Conservation (phyloP, 768 basidiomycete genomes). For the Pisolithus tinctorius region DNA sequence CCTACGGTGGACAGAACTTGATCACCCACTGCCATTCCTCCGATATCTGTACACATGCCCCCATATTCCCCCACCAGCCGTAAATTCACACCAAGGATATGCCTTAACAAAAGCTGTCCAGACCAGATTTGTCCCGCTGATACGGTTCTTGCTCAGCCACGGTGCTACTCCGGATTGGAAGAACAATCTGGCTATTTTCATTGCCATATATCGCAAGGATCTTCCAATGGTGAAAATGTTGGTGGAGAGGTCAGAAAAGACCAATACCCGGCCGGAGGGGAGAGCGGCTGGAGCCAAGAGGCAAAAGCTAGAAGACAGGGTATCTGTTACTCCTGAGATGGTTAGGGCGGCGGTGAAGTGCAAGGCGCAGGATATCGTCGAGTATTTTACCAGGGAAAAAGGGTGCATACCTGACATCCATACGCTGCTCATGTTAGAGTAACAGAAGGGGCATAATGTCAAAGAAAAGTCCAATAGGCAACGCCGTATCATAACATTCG, state of each 20-base stretch:
- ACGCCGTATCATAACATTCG: neutral
- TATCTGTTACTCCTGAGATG: constrained; percentile 50
- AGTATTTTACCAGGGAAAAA: constrained; percentile 66
- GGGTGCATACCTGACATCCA: constrained; percentile 68
- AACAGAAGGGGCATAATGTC: constrained; percentile 4
- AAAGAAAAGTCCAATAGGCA: neutral
- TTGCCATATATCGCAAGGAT: constrained; percentile 71
- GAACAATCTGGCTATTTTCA: constrained; percentile 55
- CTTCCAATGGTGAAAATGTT: constrained; percentile 65
- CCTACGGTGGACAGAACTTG: constrained; percentile 37
- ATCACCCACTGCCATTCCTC: constrained; percentile 60
- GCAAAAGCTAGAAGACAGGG: constrained; percentile 53
- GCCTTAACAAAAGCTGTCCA: constrained; percentile 75
- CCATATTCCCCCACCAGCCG: constrained; percentile 35
- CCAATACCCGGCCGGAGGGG: constrained; percentile 15
- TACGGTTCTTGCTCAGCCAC: constrained; percentile 61
- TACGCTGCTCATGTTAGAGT: constrained; percentile 42
- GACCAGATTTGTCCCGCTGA: constrained; percentile 53
- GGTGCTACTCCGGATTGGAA: constrained; percentile 67
- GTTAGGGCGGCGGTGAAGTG: constrained; percentile 57
- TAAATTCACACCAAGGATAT: constrained; percentile 74
- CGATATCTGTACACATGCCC: constrained; percentile 45
- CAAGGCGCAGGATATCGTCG: constrained; percentile 61
- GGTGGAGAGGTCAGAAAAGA: constrained; percentile 48
- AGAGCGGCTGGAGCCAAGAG: constrained; percentile 33